A percentile compares a stretch with the other conserved stretches of the same genome.
Evolutionary conservation across 192 early-diverging fungal species (phyloP).

Genomic region (Umbelopsis ramanniana): DNA sequence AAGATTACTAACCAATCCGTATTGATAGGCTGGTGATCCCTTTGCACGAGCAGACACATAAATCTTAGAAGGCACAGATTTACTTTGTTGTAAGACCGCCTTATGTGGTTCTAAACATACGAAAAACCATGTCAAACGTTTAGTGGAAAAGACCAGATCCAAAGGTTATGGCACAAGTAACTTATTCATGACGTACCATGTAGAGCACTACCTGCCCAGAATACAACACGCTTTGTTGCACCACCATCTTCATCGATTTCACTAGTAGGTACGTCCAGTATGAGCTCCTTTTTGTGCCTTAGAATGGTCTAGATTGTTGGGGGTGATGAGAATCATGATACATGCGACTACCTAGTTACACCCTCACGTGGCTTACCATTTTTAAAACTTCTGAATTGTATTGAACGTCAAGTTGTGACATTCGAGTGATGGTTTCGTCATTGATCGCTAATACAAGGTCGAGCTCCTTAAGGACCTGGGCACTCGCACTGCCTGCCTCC

Average conservation of each 20-base stretch:
- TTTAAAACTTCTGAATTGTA: constrained; percentile 58
- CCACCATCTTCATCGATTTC: constrained; percentile 54
- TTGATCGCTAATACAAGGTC: constrained; percentile 75
- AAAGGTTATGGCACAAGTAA: not conserved
- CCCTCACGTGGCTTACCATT: constrained; percentile 49
- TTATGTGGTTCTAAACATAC: constrained; percentile 59
- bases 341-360: constrained; percentile 40
- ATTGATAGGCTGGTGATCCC: constrained; percentile 69
- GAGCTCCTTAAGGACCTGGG: constrained; percentile 61
- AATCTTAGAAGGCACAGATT: constrained; percentile 66
- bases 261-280: constrained; percentile 72
- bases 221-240: constrained; percentile 67
- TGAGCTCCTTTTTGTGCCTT: constrained; percentile 74
- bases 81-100: constrained; percentile 69
- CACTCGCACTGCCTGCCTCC: constrained; percentile 61
- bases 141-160: too few relatives aligned
- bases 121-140: too few relatives aligned
- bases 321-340: constrained; percentile 22
- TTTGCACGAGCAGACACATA: constrained; percentile 57
- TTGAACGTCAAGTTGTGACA: constrained; percentile 67
- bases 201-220: constrained; percentile 85
- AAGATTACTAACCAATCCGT: constrained; percentile 52
- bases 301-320: constrained; percentile 51
- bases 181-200: constrained; percentile 48
- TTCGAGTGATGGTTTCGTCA: constrained; percentile 62